These are phyloP conservation scores for Teratosphaeria zuluensis DNA, from an alignment of 2,329 filamentous ascomycete species.

Conservation along the genomic window DNA sequence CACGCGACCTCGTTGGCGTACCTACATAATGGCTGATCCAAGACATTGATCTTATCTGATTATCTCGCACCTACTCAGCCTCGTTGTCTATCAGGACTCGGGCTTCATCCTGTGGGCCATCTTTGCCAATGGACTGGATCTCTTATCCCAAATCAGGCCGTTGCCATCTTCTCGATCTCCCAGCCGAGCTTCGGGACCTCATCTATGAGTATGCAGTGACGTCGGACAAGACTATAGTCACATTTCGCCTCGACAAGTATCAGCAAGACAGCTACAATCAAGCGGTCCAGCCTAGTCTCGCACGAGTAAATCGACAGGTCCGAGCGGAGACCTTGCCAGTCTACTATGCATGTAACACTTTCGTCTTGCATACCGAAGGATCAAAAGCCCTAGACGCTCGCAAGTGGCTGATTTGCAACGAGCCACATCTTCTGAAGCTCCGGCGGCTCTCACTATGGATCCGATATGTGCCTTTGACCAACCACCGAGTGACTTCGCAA, in stretches of 20 bases:
- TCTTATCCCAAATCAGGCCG: background rate
- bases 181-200: slow-evolving; percentile 17
- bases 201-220: slow-evolving; percentile 14
- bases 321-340: slow-evolving; percentile 19
- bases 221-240: slow-evolving; percentile 15
- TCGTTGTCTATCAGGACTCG: background rate
- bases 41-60: background rate
- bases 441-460: slow-evolving; percentile 19
- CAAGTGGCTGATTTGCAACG: slow-evolving; percentile 17
- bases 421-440: slow-evolving; percentile 10
- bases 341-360: slow-evolving; percentile 21
- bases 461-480: slow-evolving; percentile 11
- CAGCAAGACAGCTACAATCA: slow-evolving; percentile 18
- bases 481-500: slow-evolving; percentile 7
- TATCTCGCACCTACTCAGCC: background rate
- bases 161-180: slow-evolving; percentile 20
- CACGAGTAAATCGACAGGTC: slow-evolving; percentile 17
- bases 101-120: background rate
- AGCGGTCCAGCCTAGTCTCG: slow-evolving; percentile 19
- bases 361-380: slow-evolving; percentile 23
- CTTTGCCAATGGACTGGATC: background rate
- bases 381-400: slow-evolving; percentile 16
- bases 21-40: background rate
- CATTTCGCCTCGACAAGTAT: slow-evolving; percentile 21
- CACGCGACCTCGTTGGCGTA: background rate